Conservation (phyloP, 805 yeast species). For the Wickerhamomyces chaumierensis region DNA sequence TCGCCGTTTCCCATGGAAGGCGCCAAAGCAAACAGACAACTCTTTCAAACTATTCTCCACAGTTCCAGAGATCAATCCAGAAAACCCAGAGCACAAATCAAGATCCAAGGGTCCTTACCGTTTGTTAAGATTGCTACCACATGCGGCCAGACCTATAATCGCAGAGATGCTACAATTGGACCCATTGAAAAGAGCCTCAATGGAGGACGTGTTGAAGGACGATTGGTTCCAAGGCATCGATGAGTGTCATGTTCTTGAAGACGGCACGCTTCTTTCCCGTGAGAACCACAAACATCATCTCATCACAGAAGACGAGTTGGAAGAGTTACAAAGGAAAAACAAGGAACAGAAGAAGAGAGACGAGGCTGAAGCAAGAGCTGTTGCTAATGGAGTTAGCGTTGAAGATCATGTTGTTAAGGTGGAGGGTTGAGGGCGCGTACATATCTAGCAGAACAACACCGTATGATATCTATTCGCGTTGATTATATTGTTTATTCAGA, state of each 20-base stretch:
- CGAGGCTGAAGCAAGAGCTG: constrained; percentile 19
- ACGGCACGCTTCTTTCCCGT: constrained; percentile 14
- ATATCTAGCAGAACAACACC: too few species aligned
- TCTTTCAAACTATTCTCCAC: constrained; percentile 60
- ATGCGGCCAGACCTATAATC: constrained; percentile 49
- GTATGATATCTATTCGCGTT: too few species aligned
- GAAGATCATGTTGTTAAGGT: constrained; percentile 6
- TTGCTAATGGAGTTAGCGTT: constrained; percentile 13
- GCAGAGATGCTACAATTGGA: constrained; percentile 54
- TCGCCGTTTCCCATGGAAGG: constrained; percentile 89
- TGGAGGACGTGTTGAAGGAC: constrained; percentile 43
- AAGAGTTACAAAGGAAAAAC: constrained; percentile 26
- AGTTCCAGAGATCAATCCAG: constrained; percentile 22
- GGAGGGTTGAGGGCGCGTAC: too few species aligned
- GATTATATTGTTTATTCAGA: too few species aligned
- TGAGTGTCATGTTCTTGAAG: constrained; percentile 30
- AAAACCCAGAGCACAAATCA: constrained; percentile 24
- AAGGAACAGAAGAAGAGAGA: constrained; percentile 19
- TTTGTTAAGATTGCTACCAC: constrained; percentile 60
- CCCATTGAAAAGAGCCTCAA: constrained; percentile 43
- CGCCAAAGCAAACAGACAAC: constrained; percentile 69
- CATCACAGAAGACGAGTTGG: constrained; percentile 54
- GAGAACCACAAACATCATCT: constrained; percentile 53
- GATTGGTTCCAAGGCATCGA: constrained; percentile 49
- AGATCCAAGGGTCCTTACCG: constrained; percentile 59